phyloP scores from a whole-genome alignment of 768 basidiomycete genomes.

The Tylopilus plumbeoviolaceoides region DNA sequence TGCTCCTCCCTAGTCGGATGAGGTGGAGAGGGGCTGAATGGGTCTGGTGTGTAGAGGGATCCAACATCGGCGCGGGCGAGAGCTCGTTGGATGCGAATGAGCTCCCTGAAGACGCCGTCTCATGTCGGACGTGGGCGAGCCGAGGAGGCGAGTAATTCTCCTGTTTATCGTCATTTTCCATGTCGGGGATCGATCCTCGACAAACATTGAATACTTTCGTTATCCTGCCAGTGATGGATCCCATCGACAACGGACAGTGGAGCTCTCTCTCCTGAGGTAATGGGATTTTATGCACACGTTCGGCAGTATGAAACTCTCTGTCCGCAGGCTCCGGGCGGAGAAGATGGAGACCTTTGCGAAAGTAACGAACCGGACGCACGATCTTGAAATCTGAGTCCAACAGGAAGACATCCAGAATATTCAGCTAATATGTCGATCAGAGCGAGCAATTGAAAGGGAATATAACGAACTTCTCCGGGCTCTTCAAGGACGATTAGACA shows the following conservation, averaged over 20 bases:
- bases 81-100: constrained; percentile 33
- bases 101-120: constrained; percentile 30
- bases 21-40: constrained; percentile 27
- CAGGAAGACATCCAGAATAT: constrained; percentile 91
- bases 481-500: constrained; percentile 86
- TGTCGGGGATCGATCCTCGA: constrained; percentile 17
- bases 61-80: constrained; percentile 59
- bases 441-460: not conserved
- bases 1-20: constrained; percentile 16
- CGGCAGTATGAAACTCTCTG: constrained; percentile 21
- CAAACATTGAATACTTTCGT: constrained; percentile 41
- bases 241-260: constrained; percentile 40
- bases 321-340: constrained; percentile 39
- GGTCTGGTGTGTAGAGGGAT: constrained; percentile 77
- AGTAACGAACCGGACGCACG: constrained; percentile 84
- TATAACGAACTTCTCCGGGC: constrained; percentile 68
- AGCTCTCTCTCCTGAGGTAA: constrained; percentile 24
- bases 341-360: constrained; percentile 78
- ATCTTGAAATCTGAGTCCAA: constrained; percentile 87
- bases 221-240: constrained; percentile 46
- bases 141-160: constrained; percentile 1
- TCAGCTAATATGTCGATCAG: constrained; percentile 43
- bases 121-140: constrained; percentile 7
- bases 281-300: constrained; percentile 17
- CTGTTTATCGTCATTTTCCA: constrained; percentile 3